Conservation (phyloP, 140 eudicot species). For the Bidens hawaiensis region DNA sequence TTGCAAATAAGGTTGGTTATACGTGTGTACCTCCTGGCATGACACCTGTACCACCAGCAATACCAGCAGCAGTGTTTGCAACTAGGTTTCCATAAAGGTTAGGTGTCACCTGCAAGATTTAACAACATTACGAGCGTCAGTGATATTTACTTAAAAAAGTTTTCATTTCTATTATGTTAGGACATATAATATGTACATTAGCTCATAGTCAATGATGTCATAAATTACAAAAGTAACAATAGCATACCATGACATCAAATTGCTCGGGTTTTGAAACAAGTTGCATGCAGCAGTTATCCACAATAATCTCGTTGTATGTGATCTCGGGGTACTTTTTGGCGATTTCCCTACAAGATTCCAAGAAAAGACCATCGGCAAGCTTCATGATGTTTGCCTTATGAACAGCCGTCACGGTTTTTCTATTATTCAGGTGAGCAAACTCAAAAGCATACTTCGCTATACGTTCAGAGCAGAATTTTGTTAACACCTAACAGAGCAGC, state of each 20-base stretch:
- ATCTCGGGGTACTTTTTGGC: conserved; percentile 68
- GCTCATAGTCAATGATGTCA: neutral
- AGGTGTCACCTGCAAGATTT: conserved; percentile 59
- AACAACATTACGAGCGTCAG: too few relatives aligned
- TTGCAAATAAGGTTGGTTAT: neutral
- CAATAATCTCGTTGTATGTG: conserved; percentile 77
- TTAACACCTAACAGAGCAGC: conserved; percentile 57
- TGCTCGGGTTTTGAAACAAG: conserved; percentile 87
- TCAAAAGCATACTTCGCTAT: conserved; percentile 84
- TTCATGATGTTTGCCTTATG: conserved; percentile 94
- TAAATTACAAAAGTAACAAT: neutral
- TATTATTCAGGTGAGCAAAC: conserved; percentile 75
- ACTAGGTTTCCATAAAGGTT: conserved; percentile 76
- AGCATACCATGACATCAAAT: conserved; percentile 81
- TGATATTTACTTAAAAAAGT: too few relatives aligned
- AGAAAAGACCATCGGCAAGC: conserved; percentile 86
- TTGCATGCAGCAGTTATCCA: conserved; percentile 94
- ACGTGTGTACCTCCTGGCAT: conserved; percentile 76
- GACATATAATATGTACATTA: too few relatives aligned
- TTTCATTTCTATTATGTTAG: too few relatives aligned
- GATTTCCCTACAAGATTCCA: conserved; percentile 82
- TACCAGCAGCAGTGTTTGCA: conserved; percentile 71
- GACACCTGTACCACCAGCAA: conserved; percentile 82
- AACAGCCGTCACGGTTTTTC: conserved; percentile 83
- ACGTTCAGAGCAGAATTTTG: conserved; percentile 83